Evolutionary conservation across 805 yeast genomes (phyloP).

Genomic region (Lipomyces orientalis): DNA sequence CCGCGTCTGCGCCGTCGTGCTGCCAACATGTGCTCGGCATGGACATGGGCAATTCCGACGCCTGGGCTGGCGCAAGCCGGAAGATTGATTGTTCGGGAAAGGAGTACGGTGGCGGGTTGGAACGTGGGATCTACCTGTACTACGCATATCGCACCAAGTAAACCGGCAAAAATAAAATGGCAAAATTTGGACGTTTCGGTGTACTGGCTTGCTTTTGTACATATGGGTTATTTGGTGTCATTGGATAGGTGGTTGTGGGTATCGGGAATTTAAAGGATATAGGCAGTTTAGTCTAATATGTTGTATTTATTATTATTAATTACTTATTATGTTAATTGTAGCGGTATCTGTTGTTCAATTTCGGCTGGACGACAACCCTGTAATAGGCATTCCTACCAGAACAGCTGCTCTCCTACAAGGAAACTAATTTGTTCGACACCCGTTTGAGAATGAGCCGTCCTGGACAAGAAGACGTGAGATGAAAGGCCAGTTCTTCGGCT

Average conservation of each 20-base stretch:
- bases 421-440: too few species aligned
- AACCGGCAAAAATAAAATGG: neutral
- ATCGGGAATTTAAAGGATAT: neutral
- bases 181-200: neutral
- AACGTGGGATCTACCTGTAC: slow-evolving; percentile 46
- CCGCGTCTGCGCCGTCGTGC: slow-evolving; percentile 13
- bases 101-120: slow-evolving; percentile 43
- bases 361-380: too few species aligned
- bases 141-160: slow-evolving; percentile 41
- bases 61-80: slow-evolving; percentile 45
- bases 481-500: too few species aligned
- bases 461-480: too few species aligned
- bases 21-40: slow-evolving; percentile 37
- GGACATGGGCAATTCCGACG: slow-evolving; percentile 40
- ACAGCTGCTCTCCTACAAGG: too few species aligned
- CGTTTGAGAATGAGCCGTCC: too few species aligned
- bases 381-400: too few species aligned
- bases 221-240: neutral
- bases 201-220: neutral
- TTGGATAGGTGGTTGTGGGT: neutral
- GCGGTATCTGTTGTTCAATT: too few species aligned
- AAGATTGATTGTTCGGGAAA: slow-evolving; percentile 47
- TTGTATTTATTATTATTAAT: too few species aligned
- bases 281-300: neutral
- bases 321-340: neutral